Evolutionary conservation across 1,139 yeast genomes (phyloP).

Genomic region (Yarrowia galli): DNA sequence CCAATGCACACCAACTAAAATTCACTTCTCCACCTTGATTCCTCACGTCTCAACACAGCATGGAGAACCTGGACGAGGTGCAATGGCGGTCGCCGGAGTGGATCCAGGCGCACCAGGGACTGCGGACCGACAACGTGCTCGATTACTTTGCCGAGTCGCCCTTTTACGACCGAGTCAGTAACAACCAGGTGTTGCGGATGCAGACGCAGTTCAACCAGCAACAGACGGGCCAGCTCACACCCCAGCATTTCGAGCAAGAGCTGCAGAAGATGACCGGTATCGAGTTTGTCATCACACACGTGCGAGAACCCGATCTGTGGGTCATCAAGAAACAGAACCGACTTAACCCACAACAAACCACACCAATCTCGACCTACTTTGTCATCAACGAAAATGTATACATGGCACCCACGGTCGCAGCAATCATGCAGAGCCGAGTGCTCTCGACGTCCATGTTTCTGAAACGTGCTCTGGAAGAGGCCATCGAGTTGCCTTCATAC

Average conservation of each 20-base stretch:
- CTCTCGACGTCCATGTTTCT: conserved; percentile 51
- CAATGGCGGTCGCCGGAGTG: conserved; percentile 99
- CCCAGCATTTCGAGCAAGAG: conserved; percentile 56
- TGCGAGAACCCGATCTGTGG: conserved; percentile 93
- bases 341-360: conserved; percentile 58
- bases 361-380: conserved; percentile 75
- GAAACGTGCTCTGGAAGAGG: conserved; percentile 48
- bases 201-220: conserved; percentile 83
- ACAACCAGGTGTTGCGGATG: conserved; percentile 94
- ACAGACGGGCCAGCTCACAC: conserved; percentile 52
- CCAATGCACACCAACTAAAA: conserved; percentile 2
- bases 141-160: conserved; percentile 95
- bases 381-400: conserved; percentile 91
- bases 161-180: conserved; percentile 90
- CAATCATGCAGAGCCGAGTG: conserved; percentile 63
- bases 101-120: conserved; percentile 81
- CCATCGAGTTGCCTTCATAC: conserved; percentile 49
- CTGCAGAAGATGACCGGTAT: conserved; percentile 81
- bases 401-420: conserved; percentile 77
- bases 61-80: conserved; percentile 68
- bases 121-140: conserved; percentile 85
- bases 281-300: conserved; percentile 78
- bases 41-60: conserved; percentile 39
- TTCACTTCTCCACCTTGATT: not conserved
- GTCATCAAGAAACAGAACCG: conserved; percentile 82